These are phyloP conservation scores for Periconia sp. DNA, from an alignment of 2,329 filamentous ascomycete species.

Conservation along the genomic window DNA sequence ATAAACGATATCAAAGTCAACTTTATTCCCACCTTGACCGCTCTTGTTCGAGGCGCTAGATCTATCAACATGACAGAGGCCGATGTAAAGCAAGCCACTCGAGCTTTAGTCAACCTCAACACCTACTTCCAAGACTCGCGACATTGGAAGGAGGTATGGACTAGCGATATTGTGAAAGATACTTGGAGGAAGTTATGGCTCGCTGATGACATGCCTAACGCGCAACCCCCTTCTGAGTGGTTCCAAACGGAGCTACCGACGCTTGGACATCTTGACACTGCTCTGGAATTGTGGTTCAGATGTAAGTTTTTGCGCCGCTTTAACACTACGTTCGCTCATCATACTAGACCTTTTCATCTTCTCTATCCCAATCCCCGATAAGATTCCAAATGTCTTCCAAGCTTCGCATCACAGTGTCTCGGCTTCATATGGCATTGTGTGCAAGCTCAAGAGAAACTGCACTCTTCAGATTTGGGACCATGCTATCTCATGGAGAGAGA, in stretches of 20 bases:
- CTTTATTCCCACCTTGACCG: slow-evolving; percentile 49
- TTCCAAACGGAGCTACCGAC: slow-evolving; percentile 54
- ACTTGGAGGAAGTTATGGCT: slow-evolving; percentile 55
- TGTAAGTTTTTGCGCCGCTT: slow-evolving; percentile 31
- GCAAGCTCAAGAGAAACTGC: slow-evolving; percentile 65
- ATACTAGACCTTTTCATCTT: slow-evolving; percentile 59
- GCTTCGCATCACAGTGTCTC: slow-evolving; percentile 68
- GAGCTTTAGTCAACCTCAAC: slow-evolving; percentile 50
- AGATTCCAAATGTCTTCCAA: slow-evolving; percentile 66
- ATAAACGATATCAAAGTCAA: slow-evolving; percentile 47
- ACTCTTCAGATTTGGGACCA: slow-evolving; percentile 70
- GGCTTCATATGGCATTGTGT: slow-evolving; percentile 66
- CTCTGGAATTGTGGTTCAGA: slow-evolving; percentile 55
- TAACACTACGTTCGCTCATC: slow-evolving; percentile 15
- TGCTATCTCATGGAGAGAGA: slow-evolving; percentile 67
- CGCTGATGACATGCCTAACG: slow-evolving; percentile 51
- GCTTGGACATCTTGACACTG: slow-evolving; percentile 53
- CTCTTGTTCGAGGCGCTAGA: slow-evolving; percentile 48
- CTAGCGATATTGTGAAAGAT: slow-evolving; percentile 53
- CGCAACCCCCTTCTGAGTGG: slow-evolving; percentile 51
- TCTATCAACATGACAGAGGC: slow-evolving; percentile 45
- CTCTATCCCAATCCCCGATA: slow-evolving; percentile 62
- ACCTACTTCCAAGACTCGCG: slow-evolving; percentile 53
- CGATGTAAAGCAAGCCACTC: slow-evolving; percentile 49
- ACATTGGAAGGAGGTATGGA: slow-evolving; percentile 56